phyloP scores from a whole-genome alignment of 257 asterid species.

The Nicotiana paniculata region DNA sequence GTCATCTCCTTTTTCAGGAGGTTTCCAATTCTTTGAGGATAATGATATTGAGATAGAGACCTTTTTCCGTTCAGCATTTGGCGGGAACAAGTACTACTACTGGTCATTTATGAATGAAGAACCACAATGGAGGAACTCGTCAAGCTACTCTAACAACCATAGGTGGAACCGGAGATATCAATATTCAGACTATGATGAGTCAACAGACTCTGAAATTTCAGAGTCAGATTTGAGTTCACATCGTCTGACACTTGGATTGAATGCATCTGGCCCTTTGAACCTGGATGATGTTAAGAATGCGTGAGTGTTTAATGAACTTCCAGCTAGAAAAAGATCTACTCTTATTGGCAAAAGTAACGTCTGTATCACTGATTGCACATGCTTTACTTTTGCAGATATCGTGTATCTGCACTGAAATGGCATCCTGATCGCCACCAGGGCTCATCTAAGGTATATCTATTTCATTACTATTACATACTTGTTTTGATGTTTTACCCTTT shows the following conservation, averaged over 20 bases:
- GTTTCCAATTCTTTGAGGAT: conserved; percentile 45
- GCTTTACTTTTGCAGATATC: conserved; percentile 49
- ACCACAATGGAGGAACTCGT: conserved; percentile 43
- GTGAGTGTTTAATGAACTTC: conserved; percentile 36
- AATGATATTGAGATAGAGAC: conserved; percentile 49
- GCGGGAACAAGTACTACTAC: conserved; percentile 38
- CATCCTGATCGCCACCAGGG: conserved; percentile 99
- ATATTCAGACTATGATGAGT: conserved; percentile 46
- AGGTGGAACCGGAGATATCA: conserved; percentile 28
- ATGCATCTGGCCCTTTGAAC: conserved; percentile 64
- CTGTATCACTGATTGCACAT: not conserved
- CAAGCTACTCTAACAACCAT: conserved; percentile 35
- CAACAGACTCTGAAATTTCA: conserved; percentile 28
- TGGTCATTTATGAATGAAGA: conserved; percentile 57
- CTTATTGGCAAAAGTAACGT: not conserved
- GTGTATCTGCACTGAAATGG: conserved; percentile 88
- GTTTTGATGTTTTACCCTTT: not conserved
- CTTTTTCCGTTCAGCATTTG: conserved; percentile 49
- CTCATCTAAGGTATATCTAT: conserved; percentile 63
- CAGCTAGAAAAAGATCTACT: not conserved
- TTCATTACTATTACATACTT: not conserved
- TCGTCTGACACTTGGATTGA: conserved; percentile 74
- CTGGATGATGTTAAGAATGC: conserved; percentile 81
- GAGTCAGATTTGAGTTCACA: conserved; percentile 36
- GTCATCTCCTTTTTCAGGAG: conserved; percentile 28